Conservation (phyloP, 352 stramenopile species). For the Globisporangium irregulare region DNA sequence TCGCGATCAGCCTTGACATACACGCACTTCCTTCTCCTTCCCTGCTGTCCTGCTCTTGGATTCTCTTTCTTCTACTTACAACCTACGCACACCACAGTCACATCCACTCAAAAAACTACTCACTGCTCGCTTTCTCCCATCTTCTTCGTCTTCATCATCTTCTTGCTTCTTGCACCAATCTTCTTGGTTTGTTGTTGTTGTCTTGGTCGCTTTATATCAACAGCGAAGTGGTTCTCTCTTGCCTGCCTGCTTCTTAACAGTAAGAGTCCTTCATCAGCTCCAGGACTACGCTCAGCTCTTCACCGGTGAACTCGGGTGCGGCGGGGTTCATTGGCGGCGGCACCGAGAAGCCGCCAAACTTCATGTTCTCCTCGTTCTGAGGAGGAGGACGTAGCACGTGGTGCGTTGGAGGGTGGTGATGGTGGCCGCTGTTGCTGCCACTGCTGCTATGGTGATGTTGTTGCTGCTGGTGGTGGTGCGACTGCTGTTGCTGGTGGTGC, state of each 20-base stretch:
- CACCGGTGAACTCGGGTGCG: constrained; percentile 66
- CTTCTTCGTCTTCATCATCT: background rate
- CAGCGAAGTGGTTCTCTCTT: background rate
- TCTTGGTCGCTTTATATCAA: constrained; percentile 17
- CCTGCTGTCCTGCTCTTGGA: background rate
- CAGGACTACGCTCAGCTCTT: constrained; percentile 74
- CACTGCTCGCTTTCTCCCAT: background rate
- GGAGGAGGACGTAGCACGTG: constrained; percentile 63
- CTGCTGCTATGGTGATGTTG: constrained; percentile 41
- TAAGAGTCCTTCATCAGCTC: constrained; percentile 83
- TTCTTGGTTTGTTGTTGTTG: background rate
- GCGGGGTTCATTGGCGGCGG: constrained; percentile 65
- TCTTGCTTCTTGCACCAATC: constrained; percentile 2
- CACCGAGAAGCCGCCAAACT: constrained; percentile 48
- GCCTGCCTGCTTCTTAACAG: constrained; percentile 14
- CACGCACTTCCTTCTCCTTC: background rate
- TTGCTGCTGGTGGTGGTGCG: constrained; percentile 51
- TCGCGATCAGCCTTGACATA: background rate
- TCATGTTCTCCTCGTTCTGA: constrained; percentile 38
- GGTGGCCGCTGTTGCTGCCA: constrained; percentile 31
- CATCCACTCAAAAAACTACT: constrained; percentile 1
- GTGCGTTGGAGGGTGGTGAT: constrained; percentile 36
- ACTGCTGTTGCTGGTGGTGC: constrained; percentile 30
- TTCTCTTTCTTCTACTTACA: constrained; percentile 10
- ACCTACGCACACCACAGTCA: constrained; percentile 12